Evolutionary conservation across 805 yeast species (phyloP), one percentile per base, ranked within the genome.

Genomic region (Ogataea neopini): DNA sequence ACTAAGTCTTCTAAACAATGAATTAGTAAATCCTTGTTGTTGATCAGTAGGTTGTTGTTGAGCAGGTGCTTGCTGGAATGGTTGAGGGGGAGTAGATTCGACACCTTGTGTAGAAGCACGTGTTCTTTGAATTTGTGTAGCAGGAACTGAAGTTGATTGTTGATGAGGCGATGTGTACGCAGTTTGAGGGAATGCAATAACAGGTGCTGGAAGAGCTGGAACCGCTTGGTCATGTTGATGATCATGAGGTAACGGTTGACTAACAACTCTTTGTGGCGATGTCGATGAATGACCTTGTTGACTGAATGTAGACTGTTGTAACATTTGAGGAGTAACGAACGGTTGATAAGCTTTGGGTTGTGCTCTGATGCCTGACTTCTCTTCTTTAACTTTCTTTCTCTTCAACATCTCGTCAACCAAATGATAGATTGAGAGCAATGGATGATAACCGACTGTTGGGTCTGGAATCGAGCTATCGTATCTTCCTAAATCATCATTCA

Each of bases 401-500:
- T 78, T 81, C 52, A 76, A 63, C 85, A 88, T 87, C 68, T 94
- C 99, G 44, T 81, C 84, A 14, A 90, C 96, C 53, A 94, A 74
- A 61, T 80, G 85, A 64, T 94, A 94, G 32, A 92, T 84, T 6
- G 96, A 88, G 10, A 92, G 70, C 53, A 91, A 73, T 0, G 99
- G 98, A 67, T 91, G 96, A 65, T 79, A 91, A 1, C 91, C 92
- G 45, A 78, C 74, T 0, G 96, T 87, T 13, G 98, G 97, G 66
- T 89, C 94, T 1, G 81, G 77, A 15, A 75, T 61, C 10, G 53
- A 47, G 15, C 50, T 46, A 47, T 63, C 61, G 48, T 58, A 66
- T 14, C 33, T 35, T 13, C 35, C 44, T 39, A 53, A 42, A 23
- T 51, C 56, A 6, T 62, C 69, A 64, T 34, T 66, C 65, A 51